These are phyloP conservation scores for Rugosomyces carneus DNA, from an alignment of 1,284 basidiomycete genomes.

Conservation along the genomic window DNA sequence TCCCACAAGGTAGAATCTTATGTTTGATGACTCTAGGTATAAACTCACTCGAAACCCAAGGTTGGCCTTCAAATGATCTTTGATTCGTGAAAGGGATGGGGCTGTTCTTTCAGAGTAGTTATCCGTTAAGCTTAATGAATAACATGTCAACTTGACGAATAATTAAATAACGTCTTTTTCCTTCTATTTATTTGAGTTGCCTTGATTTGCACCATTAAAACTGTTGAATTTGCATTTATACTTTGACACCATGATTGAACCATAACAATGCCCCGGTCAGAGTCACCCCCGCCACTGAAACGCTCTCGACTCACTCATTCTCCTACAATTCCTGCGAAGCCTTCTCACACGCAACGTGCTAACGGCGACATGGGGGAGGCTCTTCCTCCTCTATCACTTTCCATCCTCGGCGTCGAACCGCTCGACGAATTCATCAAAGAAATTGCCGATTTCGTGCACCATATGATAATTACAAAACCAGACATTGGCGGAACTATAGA, in stretches of 20 bases:
- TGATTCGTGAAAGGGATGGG: slow-evolving; percentile 50
- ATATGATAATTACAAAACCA: slow-evolving; percentile 52
- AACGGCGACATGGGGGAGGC: slow-evolving; percentile 19
- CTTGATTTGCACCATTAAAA: no score
- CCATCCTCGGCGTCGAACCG: slow-evolving; percentile 89
- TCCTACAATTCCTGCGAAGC: slow-evolving; percentile 7
- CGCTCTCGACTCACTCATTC: slow-evolving; percentile 24
- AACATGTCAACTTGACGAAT: slow-evolving; percentile 1
- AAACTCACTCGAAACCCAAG: slow-evolving; percentile 23
- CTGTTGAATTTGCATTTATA: slow-evolving; percentile 1
- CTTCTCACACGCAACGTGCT: slow-evolving; percentile 2
- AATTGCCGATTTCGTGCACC: slow-evolving; percentile 87
- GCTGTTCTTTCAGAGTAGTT: slow-evolving; percentile 26
- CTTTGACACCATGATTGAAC: slow-evolving; percentile 1
- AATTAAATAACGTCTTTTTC: not conserved
- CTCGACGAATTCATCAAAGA: slow-evolving; percentile 91
- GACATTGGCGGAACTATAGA: slow-evolving; percentile 51
- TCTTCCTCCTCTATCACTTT: slow-evolving; percentile 73
- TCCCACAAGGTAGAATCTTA: slow-evolving; percentile 58
- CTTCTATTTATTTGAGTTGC: not conserved
- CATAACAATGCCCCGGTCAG: slow-evolving; percentile 18
- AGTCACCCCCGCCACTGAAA: slow-evolving; percentile 29
- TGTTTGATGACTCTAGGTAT: not conserved
- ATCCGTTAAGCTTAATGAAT: slow-evolving; percentile 23
- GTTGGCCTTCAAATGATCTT: slow-evolving; percentile 72